phyloP scores from a whole-genome alignment of 2,329 filamentous ascomycete species.

The Clonostachys rhizophaga region DNA sequence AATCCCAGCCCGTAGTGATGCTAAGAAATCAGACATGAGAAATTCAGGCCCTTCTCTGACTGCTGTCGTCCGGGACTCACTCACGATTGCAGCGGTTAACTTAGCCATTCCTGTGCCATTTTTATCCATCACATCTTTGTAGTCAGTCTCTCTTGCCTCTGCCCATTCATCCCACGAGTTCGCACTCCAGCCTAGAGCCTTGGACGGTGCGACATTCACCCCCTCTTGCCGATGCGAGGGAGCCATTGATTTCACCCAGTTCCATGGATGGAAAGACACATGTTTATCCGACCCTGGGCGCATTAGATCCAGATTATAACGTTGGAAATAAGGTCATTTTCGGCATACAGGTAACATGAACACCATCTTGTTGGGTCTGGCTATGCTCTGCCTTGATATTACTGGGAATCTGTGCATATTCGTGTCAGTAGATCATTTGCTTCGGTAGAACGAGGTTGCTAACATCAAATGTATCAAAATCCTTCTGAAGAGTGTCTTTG shows the following conservation, averaged over 20 bases:
- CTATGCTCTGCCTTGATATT: conserved; percentile 10
- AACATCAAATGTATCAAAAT: conserved; percentile 34
- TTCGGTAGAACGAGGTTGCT: not conserved
- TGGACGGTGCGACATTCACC: too few relatives aligned
- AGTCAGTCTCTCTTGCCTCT: too few relatives aligned
- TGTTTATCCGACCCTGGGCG: not conserved
- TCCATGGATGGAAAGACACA: not conserved
- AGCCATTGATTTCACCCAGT: not conserved
- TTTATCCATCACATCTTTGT: too few relatives aligned
- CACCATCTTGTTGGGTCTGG: conserved; percentile 16
- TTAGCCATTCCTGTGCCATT: not conserved
- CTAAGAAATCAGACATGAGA: conserved; percentile 30
- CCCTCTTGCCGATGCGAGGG: too few relatives aligned
- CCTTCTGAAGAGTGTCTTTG: conserved; percentile 33
- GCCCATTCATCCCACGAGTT: too few relatives aligned
- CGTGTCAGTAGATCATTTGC: not conserved
- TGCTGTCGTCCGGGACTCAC: not conserved
- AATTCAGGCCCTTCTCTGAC: too few relatives aligned
- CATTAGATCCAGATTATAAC: conserved; percentile 22
- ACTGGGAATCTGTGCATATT: conserved; percentile 17
- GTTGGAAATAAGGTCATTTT: not conserved
- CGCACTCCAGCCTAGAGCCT: too few relatives aligned
- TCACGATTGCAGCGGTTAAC: conserved; percentile 1
- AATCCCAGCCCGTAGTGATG: conserved; percentile 71
- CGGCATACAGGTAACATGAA: conserved; percentile 8